Conservation (phyloP, 2,329 filamentous ascomycete species). For the Phoma sp. region DNA sequence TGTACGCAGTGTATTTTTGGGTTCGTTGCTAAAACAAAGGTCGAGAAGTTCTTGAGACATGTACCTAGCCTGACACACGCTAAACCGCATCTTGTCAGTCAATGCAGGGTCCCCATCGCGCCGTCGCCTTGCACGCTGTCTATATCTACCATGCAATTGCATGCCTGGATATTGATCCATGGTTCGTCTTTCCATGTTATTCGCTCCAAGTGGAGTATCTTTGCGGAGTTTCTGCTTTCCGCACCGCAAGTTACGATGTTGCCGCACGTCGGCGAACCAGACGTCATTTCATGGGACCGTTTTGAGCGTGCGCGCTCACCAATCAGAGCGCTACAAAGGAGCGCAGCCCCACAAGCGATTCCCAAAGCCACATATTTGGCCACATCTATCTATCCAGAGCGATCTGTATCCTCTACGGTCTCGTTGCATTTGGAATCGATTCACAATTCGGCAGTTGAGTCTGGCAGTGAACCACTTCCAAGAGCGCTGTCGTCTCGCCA, state of each 20-base stretch:
- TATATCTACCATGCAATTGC: not conserved
- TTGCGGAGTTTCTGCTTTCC: slow-evolving; percentile 9
- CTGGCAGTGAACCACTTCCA: not conserved
- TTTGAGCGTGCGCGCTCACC: not conserved
- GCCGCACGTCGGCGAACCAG: slow-evolving; percentile 10
- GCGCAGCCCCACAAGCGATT: not conserved
- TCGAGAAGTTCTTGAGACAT: slow-evolving; percentile 16
- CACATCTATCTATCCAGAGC: not conserved
- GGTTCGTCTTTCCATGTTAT: not conserved
- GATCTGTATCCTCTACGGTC: not conserved
- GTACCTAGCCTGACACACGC: slow-evolving; percentile 14
- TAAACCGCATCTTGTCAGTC: slow-evolving; percentile 16
- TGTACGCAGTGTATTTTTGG: slow-evolving; percentile 1
- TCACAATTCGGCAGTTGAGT: not conserved
- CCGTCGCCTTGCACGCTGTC: slow-evolving; percentile 3
- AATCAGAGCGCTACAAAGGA: slow-evolving; percentile 1
- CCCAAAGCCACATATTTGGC: not conserved
- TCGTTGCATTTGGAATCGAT: not conserved
- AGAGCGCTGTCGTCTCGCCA: not conserved
- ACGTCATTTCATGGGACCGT: slow-evolving; percentile 2
- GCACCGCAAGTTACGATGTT: slow-evolving; percentile 5
- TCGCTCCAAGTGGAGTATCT: slow-evolving; percentile 3
- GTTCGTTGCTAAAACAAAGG: slow-evolving; percentile 9
- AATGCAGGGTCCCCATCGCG: slow-evolving; percentile 16
- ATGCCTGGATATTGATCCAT: not conserved